Evolutionary conservation across 306 rosid genomes (phyloP).

Genomic region (Quercus rubra): DNA sequence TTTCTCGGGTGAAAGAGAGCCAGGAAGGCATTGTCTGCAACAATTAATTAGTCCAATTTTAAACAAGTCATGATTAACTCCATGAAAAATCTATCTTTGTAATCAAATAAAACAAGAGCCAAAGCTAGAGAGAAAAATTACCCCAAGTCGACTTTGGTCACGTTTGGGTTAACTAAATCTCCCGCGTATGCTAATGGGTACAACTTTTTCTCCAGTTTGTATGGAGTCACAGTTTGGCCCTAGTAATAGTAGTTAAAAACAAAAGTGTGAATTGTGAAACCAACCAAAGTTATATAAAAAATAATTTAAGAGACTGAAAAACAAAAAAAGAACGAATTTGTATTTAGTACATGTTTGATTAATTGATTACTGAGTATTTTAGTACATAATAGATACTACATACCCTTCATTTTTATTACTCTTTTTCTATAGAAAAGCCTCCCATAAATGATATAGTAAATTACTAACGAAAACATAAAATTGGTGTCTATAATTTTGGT

Average conservation of each 20-base stretch:
- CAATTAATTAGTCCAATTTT: conserved; percentile 4
- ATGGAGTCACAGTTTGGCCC: conserved; percentile 81
- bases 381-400: too few relatives aligned
- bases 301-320: not conserved
- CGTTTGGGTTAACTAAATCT: conserved; percentile 40
- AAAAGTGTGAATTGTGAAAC: not conserved
- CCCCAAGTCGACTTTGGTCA: conserved; percentile 35
- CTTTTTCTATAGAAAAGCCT: too few relatives aligned
- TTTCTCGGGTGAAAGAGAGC: conserved; percentile 55
- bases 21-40: conserved; percentile 67
- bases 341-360: too few relatives aligned
- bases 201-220: conserved; percentile 37
- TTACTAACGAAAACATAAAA: too few relatives aligned
- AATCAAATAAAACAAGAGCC: not conserved
- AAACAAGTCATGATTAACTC: not conserved
- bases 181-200: conserved; percentile 60
- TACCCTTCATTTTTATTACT: too few relatives aligned
- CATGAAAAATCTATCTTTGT: too few relatives aligned
- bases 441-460: not conserved
- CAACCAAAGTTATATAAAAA: not conserved
- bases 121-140: conserved; percentile 10
- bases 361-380: too few relatives aligned
- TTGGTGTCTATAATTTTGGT: too few relatives aligned
- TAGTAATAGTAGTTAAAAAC: conserved; percentile 20
- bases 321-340: too few relatives aligned